A percentile compares a stretch with the other conserved stretches of the same genome.
phyloP scores from a whole-genome alignment of 345 rosid species.

The Turnera subulata region DNA sequence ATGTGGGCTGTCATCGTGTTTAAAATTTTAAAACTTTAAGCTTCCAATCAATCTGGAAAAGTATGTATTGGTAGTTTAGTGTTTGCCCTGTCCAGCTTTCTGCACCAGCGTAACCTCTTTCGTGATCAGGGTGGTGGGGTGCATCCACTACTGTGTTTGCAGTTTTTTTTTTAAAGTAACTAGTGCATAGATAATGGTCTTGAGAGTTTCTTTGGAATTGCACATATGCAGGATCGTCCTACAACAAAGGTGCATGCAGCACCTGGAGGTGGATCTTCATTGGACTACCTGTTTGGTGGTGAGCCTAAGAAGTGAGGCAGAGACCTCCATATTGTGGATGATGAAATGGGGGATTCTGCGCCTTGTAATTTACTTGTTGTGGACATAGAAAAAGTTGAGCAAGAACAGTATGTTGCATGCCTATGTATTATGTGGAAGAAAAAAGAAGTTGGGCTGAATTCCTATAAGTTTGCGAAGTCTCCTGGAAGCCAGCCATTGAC shows the following conservation, averaged over 20 bases:
- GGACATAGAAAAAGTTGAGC: no score
- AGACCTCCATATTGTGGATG: background rate
- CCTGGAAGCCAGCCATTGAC: no score
- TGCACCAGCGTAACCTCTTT: background rate
- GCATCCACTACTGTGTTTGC: no score
- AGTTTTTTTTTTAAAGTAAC: background rate
- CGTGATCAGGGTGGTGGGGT: background rate
- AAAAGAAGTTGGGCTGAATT: no score
- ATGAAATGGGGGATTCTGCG: no score
- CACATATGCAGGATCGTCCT: conserved; percentile 15
- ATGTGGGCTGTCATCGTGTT: no score
- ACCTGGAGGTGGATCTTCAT: conserved; percentile 25
- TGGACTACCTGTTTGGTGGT: conserved; percentile 20
- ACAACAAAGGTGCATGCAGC: conserved; percentile 26
- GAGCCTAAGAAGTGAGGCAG: background rate
- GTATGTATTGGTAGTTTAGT: no score
- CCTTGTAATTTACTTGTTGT: no score
- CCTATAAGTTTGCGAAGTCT: no score
- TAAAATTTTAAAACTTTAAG: background rate
- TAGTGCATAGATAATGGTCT: background rate
- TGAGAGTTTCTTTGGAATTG: background rate
- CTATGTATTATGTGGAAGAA: no score
- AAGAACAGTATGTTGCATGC: no score
- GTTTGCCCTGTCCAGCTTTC: background rate
- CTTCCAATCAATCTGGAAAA: no score